Evolutionary conservation across 192 early-diverging fungal species (phyloP).

Genomic region (Geranomyces michiganensis): DNA sequence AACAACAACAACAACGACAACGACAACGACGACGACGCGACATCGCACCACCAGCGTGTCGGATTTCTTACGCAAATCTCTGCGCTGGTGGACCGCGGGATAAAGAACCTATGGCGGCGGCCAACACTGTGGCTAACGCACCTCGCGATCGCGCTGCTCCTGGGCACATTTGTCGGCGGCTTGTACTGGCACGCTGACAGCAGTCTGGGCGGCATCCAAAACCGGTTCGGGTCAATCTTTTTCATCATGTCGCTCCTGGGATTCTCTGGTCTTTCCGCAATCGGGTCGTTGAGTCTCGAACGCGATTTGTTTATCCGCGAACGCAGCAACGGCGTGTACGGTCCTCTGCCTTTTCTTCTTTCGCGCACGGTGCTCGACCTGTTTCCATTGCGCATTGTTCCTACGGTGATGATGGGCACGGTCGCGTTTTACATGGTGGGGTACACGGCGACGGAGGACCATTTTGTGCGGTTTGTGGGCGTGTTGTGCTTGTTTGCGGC

Average conservation of each 20-base stretch:
- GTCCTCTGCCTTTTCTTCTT: slow-evolving; percentile 51
- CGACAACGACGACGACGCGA: too few species aligned
- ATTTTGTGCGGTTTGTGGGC: slow-evolving; percentile 63
- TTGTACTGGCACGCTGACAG: slow-evolving; percentile 64
- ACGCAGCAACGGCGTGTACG: slow-evolving; percentile 54
- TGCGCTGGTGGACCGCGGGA: slow-evolving; percentile 48
- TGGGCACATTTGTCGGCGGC: slow-evolving; percentile 68
- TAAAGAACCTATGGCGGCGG: slow-evolving; percentile 49
- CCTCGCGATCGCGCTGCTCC: slow-evolving; percentile 50
- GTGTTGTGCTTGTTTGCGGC: slow-evolving; percentile 68
- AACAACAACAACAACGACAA: too few species aligned
- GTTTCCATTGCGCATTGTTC: slow-evolving; percentile 69
- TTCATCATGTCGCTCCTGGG: slow-evolving; percentile 71
- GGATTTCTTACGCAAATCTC: slow-evolving; percentile 60
- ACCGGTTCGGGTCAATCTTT: slow-evolving; percentile 69
- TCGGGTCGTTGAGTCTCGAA: slow-evolving; percentile 50
- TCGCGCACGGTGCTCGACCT: slow-evolving; percentile 63
- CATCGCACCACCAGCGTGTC: background rate
- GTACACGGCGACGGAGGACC: slow-evolving; percentile 42
- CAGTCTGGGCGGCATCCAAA: slow-evolving; percentile 72
- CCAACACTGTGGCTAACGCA: slow-evolving; percentile 59
- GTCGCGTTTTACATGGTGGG: slow-evolving; percentile 77
- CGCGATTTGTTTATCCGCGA: slow-evolving; percentile 51
- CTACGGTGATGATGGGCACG: slow-evolving; percentile 64
- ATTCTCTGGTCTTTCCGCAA: slow-evolving; percentile 67